These are phyloP conservation scores for Anisodus acutangulus DNA, from an alignment of 257 asterid genomes.

Conservation along the genomic window DNA sequence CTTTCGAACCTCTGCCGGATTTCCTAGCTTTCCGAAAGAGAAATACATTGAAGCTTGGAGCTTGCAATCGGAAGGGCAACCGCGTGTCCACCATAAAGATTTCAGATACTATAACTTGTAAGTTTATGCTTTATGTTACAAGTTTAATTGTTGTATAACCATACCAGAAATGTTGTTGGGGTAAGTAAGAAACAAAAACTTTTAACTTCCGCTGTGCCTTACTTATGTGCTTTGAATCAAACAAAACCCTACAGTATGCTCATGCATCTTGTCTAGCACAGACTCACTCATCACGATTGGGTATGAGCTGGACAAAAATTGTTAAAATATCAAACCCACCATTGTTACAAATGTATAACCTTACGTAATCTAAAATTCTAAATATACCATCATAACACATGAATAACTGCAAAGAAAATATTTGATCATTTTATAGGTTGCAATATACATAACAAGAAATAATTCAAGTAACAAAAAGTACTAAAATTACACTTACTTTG, in stretches of 20 bases:
- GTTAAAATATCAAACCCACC: neutral
- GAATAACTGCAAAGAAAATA: neutral
- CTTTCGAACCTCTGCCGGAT: too few species aligned
- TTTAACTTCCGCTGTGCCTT: too few species aligned
- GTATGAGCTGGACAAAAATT: neutral
- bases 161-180: too few species aligned
- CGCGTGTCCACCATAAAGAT: too few species aligned
- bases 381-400: neutral
- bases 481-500: neutral
- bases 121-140: too few species aligned
- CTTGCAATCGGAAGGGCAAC: too few species aligned
- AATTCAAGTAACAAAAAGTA: neutral
- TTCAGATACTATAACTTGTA: too few species aligned
- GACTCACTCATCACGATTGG: neutral
- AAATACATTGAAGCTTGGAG: too few species aligned
- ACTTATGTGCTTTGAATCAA: too few species aligned
- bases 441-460: constrained; percentile 14
- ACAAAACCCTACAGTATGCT: neutral
- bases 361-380: neutral
- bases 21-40: too few species aligned
- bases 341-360: neutral
- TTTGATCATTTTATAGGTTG: neutral
- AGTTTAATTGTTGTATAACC: too few species aligned
- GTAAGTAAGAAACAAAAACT: too few species aligned
- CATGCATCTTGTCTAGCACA: neutral